Evolutionary conservation across 176 grass and related monocot species (phyloP).

Genomic region (Carex pumila): DNA sequence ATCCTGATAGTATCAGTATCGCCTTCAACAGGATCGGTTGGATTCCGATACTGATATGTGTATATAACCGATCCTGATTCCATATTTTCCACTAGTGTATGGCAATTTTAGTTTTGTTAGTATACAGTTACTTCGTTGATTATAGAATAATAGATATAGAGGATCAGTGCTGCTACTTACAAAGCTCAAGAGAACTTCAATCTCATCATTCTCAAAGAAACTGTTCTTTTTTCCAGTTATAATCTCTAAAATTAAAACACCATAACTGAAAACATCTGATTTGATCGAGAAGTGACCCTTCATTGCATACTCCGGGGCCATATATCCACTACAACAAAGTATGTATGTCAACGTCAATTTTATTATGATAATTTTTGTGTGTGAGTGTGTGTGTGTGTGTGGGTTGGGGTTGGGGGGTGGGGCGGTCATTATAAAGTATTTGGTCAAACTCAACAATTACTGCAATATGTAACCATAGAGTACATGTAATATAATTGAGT

Average conservation of each 20-base stretch:
- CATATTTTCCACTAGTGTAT: too few species aligned
- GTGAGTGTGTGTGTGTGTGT: too few species aligned
- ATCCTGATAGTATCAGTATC: too few species aligned
- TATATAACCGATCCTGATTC: too few species aligned
- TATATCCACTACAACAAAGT: constrained; percentile 29
- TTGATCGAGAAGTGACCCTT: constrained; percentile 23
- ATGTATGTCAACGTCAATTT: background rate
- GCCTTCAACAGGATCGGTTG: too few species aligned
- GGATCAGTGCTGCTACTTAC: background rate
- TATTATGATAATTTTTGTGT: background rate
- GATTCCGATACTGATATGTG: too few species aligned
- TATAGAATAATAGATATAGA: background rate
- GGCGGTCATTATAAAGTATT: background rate
- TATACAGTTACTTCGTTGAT: background rate
- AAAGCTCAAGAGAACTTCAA: constrained; percentile 20
- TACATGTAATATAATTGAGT: background rate
- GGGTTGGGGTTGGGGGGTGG: too few species aligned
- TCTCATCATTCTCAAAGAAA: background rate
- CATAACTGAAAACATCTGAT: constrained; percentile 26
- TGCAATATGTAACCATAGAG: background rate
- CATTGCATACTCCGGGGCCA: constrained; percentile 26
- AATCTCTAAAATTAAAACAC: constrained; percentile 28
- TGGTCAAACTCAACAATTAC: background rate
- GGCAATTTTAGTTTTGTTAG: background rate
- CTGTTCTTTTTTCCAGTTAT: constrained; percentile 23